A percentile compares a stretch with the other conserved stretches of the same genome.
phyloP scores from a whole-genome alignment of 1,139 yeast genomes.

The Lodderomyces parapsilosis region DNA sequence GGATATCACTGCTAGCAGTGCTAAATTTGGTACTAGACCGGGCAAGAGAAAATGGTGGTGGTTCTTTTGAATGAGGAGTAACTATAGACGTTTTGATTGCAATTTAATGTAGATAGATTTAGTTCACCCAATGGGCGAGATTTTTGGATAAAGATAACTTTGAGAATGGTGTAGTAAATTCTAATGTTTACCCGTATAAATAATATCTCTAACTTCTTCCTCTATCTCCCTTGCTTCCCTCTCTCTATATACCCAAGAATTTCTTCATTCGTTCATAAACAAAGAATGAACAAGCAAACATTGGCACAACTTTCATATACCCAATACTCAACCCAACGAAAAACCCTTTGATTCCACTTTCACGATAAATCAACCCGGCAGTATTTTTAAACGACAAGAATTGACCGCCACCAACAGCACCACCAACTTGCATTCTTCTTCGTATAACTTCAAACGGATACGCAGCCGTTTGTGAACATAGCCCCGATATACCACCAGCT shows the following conservation, averaged over 20 bases:
- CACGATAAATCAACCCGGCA: conserved; percentile 58
- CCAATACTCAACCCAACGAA: conserved; percentile 95
- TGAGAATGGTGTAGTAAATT: no score
- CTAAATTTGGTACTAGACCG: conserved; percentile 55
- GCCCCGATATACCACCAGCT: conserved; percentile 95
- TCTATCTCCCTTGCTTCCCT: background rate
- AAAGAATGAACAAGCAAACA: conserved; percentile 95
- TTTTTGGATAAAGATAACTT: no score
- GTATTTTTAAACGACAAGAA: conserved; percentile 55
- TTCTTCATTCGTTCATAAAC: conserved; percentile 87
- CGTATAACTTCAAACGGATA: conserved; percentile 96
- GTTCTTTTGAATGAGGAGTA: conserved; percentile 41
- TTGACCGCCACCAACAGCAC: conserved; percentile 65
- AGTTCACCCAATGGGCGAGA: no score
- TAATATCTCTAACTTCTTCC: background rate
- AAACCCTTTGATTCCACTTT: conserved; percentile 80
- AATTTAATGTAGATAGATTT: background rate
- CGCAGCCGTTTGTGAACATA: conserved; percentile 93
- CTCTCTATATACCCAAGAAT: conserved; percentile 52
- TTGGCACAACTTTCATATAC: conserved; percentile 90
- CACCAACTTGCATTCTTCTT: conserved; percentile 95
- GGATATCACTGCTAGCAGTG: conserved; percentile 37
- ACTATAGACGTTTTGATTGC: background rate
- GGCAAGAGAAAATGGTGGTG: conserved; percentile 58
- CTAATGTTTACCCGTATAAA: background rate